Evolutionary conservation across 257 asterid species (phyloP), one percentile per base, ranked within the genome.

Genomic region (Ilex aquifolium): DNA sequence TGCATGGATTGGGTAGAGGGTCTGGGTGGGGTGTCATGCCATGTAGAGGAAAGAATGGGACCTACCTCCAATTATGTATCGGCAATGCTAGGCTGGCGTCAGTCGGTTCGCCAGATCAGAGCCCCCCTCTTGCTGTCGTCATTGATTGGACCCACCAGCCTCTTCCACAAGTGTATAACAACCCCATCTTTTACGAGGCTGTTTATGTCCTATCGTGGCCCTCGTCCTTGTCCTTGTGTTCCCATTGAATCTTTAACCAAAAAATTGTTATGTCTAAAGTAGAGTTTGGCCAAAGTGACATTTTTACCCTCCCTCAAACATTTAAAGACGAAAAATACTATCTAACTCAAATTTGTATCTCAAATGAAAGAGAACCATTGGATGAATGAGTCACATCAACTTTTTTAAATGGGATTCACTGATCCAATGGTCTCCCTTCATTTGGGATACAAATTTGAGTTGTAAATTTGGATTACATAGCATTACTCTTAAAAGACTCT

Each of bases 21-120:
- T 46, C 53, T 56, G 56, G 69, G 72, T 59, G 72, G 77, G 61
- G 50, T 71, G 80, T 89, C 96, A 84, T 79, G 92, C 77, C 87
- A 83, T 67, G 80, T 87, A 59, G 65, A 36, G 77, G 55, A 65
- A 50, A 51, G 74, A 46, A 30, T 2, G 65, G 93, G 85, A 6
- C 79, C 95, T 91, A 76, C 46, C 59, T 75, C 69, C 82, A 89
- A 83, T 86, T 81, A 89, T 86, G 86, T 71, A 74, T 76, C 75
- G 84, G 62, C 79, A 80, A 48, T 80, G 89, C 89, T 81, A 84
- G 95, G 80, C 95, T 89, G 95, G 90, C 94, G 77, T 81, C 88
- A 86, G 86, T 84, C 66, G 72, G 78, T 75, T 78, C 27, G 95
- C 95, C 97, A 89, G 91, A 84, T 89, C 96, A 86, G 51, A 67